Base-by-base conservation (phyloP, 208 protist species). In the Acanthamoeba sp. region DNA sequence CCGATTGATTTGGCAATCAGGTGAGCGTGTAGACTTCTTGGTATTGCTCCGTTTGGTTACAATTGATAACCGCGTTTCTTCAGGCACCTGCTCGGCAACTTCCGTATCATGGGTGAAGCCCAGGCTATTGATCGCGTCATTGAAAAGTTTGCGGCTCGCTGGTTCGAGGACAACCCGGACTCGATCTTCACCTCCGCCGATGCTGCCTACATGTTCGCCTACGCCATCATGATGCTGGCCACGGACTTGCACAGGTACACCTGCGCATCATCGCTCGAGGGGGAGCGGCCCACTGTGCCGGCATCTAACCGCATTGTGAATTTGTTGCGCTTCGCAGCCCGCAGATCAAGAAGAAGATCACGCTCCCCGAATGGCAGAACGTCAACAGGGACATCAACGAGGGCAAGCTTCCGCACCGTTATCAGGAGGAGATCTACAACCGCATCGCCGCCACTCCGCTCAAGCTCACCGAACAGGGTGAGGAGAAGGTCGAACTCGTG, bases 191-290 rank as follows among this genome's bases (percentile, higher is more conserved):
- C 82, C 0, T 96, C 96, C 76, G 95, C 97, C 32, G 97, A 99
- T 90, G 96, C 98, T 7, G 97, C 97, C 14, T 99, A 99, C 91
- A 94, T 99, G 71, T 97, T 99, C 5, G 99, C 99, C 20, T 99
- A 99, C 95, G 98, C 98, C 32, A 98, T 99, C 69, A 99, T 99
- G 85, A 99, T 99, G 98, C 98, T 99, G n/a, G 99, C 99, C 96
- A 99, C 99, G 0, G 99, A 99, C 95, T 97, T 98, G 91, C 99
- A 99, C 96, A 99, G 64, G 64, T 71, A 38, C 32, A 32, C 9
- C 14, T 9, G 27, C 29, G 7, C 14, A 3, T 69, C 29, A 22
- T 22, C 55, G 55, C 14, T 27, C 6, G 14, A 22, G 1, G 1
- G 24, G 1, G 2, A 32, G 7, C 64, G 3, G n/a, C n/a, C n/a